phyloP scores from a whole-genome alignment of 345 rosid species.

The Salix suchowensis region DNA sequence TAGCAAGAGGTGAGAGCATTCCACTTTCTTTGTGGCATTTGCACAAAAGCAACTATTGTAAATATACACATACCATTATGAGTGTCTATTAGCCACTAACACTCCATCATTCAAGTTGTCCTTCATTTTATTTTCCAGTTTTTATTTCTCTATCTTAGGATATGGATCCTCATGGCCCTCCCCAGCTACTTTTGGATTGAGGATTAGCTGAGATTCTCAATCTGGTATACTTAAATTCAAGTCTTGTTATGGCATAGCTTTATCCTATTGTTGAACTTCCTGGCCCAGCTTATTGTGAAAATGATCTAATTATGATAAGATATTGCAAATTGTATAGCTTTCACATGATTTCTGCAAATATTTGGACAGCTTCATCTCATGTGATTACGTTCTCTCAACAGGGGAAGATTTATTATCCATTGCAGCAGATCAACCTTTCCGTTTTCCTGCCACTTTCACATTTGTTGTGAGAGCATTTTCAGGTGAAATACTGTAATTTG shows the following conservation, averaged over 20 bases:
- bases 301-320: not conserved
- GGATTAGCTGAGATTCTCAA: not conserved
- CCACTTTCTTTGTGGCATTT: not conserved
- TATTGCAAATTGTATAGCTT: not conserved
- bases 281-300: not conserved
- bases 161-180: not conserved
- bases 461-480: slow-evolving; percentile 99
- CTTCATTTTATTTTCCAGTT: not conserved
- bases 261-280: not conserved
- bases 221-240: not conserved
- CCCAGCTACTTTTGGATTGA: not conserved
- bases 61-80: not conserved
- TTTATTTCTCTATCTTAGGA: not conserved
- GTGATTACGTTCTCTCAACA: slow-evolving; percentile 33
- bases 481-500: slow-evolving; percentile 38
- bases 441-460: slow-evolving; percentile 97
- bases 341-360: not conserved
- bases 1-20: not conserved
- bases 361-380: slow-evolving; percentile 13
- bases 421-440: slow-evolving; percentile 97
- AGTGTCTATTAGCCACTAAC: not conserved
- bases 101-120: not conserved
- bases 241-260: not conserved
- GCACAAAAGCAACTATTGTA: not conserved
- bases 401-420: slow-evolving; percentile 96